phyloP scores from a whole-genome alignment of 192 early-diverging fungal genomes.

The Backusella sp. region DNA sequence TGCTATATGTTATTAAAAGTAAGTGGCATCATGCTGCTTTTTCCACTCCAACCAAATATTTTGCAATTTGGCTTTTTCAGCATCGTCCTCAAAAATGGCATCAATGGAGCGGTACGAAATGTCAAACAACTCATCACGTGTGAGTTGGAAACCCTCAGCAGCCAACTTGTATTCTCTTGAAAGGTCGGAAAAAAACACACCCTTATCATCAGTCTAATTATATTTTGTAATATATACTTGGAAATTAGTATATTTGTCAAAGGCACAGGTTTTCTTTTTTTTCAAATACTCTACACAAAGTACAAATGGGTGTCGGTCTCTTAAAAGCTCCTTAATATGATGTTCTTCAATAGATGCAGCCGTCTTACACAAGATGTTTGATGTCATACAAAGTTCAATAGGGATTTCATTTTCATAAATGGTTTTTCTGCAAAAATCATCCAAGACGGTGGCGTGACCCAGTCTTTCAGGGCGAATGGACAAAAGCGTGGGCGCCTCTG shows the following conservation, averaged over 20 bases:
- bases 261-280: background rate
- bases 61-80: conserved; percentile 19
- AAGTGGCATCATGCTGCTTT: background rate
- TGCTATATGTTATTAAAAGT: background rate
- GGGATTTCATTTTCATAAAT: conserved; percentile 41
- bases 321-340: conserved; percentile 48
- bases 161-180: conserved; percentile 40
- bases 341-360: conserved; percentile 49
- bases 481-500: conserved; percentile 42
- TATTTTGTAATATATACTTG: background rate
- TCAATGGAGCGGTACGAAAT: conserved; percentile 40
- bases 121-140: conserved; percentile 36
- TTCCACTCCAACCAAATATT: conserved; percentile 26
- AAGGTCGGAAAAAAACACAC: conserved; percentile 40
- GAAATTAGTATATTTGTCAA: background rate
- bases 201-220: conserved; percentile 44
- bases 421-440: conserved; percentile 21
- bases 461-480: conserved; percentile 47
- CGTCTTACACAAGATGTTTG: conserved; percentile 59
- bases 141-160: conserved; percentile 34
- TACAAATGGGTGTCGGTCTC: conserved; percentile 42
- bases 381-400: conserved; percentile 65
- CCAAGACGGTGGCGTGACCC: conserved; percentile 57
- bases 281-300: conserved; percentile 45
- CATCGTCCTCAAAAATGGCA: conserved; percentile 39